Evolutionary conservation across 495 filamentous ascomycete genomes (phyloP).

Genomic region (Neurospora cerealis): DNA sequence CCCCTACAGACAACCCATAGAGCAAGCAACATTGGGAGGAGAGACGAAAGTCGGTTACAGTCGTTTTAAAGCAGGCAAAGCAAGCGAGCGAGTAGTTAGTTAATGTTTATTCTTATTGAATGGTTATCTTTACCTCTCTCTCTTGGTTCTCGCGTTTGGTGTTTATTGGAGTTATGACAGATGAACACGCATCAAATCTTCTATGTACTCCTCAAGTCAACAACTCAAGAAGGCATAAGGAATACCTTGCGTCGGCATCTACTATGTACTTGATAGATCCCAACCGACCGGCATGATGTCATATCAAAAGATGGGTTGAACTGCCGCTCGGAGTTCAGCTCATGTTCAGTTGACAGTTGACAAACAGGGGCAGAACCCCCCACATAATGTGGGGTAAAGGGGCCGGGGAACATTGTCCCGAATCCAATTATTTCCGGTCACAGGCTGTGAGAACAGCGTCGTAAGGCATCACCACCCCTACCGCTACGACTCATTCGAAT

Average conservation of each 20-base stretch:
- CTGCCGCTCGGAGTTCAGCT: background rate
- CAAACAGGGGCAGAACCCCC: background rate
- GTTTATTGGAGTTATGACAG: no score
- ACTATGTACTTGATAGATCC: background rate
- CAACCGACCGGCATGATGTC: background rate
- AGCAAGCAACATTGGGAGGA: background rate
- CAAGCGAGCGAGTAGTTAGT: background rate
- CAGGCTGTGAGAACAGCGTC: background rate
- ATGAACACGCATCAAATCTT: no score
- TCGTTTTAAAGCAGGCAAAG: background rate
- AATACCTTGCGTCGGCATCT: background rate
- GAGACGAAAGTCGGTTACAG: background rate
- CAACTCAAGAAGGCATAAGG: background rate
- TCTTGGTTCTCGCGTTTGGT: no score
- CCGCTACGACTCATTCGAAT: no score
- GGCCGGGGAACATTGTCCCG: background rate
- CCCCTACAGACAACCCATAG: background rate
- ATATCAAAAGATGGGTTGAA: background rate
- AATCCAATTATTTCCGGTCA: background rate
- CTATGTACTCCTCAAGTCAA: no score
- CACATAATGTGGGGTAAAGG: background rate
- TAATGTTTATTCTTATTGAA: background rate
- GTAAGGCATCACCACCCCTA: background rate
- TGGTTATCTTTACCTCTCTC: background rate
- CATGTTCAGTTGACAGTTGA: background rate